Evolutionary conservation across 108 stramenopile species (phyloP), one percentile per base, ranked within the genome.

Genomic region (Stephanodiscus triporus): DNA sequence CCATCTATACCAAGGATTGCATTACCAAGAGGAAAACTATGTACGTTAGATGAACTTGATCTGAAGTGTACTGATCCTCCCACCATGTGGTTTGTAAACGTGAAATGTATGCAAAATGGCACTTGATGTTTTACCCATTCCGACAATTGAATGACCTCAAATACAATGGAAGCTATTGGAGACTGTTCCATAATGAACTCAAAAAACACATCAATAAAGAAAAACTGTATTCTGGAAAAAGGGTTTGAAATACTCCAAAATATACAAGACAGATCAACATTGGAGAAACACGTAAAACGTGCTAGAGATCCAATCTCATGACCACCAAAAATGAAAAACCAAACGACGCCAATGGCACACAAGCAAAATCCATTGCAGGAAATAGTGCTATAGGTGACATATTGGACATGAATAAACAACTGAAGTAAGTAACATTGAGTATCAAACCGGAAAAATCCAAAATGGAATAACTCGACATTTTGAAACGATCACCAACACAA

Each of bases 91-190:
- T 19, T 51, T 24, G 62, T 27, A 76, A 68, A 40, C 45, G 75
- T 62, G 75, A 76, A 49, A 43, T 53, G 2, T 76, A 76, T 68
- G 75, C 75, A 63, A 50, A n/a, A 53, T 55, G 48, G 67, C 66
- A 43, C 37, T 76, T 76, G 30, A 68, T 76, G 75, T 76, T 76
- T 47, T 76, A 68, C 60, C 74, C 74, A 36, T 66, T 75, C 22
- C 11, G 49, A 48, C 22, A 19, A 29, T 23, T 59, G 9, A 9
- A 40, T 40, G n/a, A n/a, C n/a, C n/a, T n/a, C n/a, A n/a, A n/a
- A n/a, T n/a, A n/a, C n/a, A n/a, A n/a, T n/a, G n/a, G n/a, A n/a
- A n/a, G 40, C 8, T 11, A 9, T 40, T 11, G 32, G 32, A 34
- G 32, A 5, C 32, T 34, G 32, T 34, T 53, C n/a, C n/a, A n/a